A percentile compares a stretch with the other conserved stretches of the same genome.
Conservation (phyloP, 192 early-diverging fungal genomes). For the Coemansia sp. region DNA sequence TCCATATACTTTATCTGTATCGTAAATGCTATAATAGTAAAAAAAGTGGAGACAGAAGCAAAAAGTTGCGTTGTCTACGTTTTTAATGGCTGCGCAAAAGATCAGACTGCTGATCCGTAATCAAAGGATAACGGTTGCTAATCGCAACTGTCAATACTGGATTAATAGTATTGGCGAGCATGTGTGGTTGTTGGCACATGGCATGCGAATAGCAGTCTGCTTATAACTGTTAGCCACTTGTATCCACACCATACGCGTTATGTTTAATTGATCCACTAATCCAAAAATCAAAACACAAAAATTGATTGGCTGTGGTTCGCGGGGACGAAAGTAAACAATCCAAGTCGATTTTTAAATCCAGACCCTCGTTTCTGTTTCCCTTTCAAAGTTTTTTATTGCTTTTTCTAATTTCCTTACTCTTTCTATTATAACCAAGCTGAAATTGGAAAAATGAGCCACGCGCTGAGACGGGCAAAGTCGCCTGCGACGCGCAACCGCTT, state of each 20-base stretch:
- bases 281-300: neutral
- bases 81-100: constrained; percentile 1
- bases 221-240: neutral
- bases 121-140: too few relatives aligned
- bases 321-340: neutral
- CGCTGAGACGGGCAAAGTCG: constrained; percentile 6
- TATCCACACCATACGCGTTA: too few relatives aligned
- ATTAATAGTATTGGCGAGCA: too few relatives aligned
- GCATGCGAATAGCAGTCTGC: neutral
- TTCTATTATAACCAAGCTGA: neutral
- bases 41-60: neutral
- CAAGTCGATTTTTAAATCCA: neutral
- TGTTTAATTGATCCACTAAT: neutral
- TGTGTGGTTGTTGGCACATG: too few relatives aligned
- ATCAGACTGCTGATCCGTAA: too few relatives aligned
- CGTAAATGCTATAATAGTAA: neutral
- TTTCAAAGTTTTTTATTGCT: neutral
- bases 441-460: neutral
- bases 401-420: neutral
- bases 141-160: neutral
- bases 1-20: constrained; percentile 15
- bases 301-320: neutral
- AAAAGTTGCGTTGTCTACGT: neutral
- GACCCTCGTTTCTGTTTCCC: neutral
- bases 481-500: constrained; percentile 3